Evolutionary conservation across 2,329 filamentous ascomycete species (phyloP), one percentile per base, ranked within the genome.

Genomic region (Fusarium pininemorale): DNA sequence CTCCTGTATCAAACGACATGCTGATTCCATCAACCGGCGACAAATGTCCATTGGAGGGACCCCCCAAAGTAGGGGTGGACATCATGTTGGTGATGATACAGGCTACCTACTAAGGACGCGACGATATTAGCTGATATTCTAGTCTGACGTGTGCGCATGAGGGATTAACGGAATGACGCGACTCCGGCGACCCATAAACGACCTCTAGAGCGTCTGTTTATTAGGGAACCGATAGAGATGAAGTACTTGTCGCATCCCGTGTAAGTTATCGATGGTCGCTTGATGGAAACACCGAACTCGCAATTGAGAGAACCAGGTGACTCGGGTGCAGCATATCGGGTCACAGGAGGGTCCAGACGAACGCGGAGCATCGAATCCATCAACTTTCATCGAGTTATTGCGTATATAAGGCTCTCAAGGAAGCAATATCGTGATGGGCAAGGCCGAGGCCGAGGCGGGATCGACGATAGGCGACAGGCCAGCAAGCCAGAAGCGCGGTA

Each of bases 1-100:
- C 77, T 55, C 82, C 83, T 70, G 83, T 82, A 73, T 83, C 81
- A 56, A 82, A 78, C 68, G 81, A 79, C 63, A 82, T 81, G 61
- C 79, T 80, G 67, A 80, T 82, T 75, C 86, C 83, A 76, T 86
- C 85, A 74, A 86, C 83, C 77, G 89, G 87, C 80, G 89, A 89
- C 78, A 86, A 80, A 82, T 91, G 89, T 80, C 92, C 92, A 84
- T 94, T 93, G 79, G 88, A 87, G 80, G 90, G 86, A 84, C 89
- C 87, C 76, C 85, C 84, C 83, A 90, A 86, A 79, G 88, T 86
- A 80, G 90, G 88, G 84, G 87, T 87, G 85, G 89, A 90, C 86
- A 92, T 90, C 81, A 86, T 88, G 85, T 87, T 87, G 83, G 87
- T 86, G 85, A 89, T 88, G 84, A 87, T 85, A 86, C 88, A 87